Conservation (phyloP, 2,329 filamentous ascomycete species). For the Pseudogymnoascus verrucosus region DNA sequence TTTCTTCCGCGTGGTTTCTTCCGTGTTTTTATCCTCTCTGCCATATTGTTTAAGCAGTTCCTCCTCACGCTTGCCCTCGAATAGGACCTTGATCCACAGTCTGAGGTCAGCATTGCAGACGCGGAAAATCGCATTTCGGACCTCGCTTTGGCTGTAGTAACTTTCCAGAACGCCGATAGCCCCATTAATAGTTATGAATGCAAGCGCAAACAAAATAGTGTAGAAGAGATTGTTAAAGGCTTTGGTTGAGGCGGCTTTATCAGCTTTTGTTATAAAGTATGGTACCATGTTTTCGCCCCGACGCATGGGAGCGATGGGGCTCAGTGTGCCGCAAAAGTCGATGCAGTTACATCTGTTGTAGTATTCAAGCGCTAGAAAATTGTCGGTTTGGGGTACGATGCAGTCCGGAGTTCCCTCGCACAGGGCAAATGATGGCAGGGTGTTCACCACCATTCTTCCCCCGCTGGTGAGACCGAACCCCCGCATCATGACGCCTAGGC, state of each 20-base stretch:
- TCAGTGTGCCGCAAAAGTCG: constrained; percentile 12
- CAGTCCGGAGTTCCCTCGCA: too few species aligned
- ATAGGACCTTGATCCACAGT: constrained; percentile 9
- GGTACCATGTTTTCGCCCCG: constrained; percentile 10
- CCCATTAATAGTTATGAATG: constrained; percentile 10
- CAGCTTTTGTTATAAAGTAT: not conserved
- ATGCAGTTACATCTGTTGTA: not conserved
- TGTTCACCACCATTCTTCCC: constrained; percentile 8
- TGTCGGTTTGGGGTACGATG: too few species aligned
- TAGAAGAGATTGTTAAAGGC: too few species aligned
- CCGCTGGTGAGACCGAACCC: constrained; percentile 7
- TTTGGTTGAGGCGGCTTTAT: too few species aligned
- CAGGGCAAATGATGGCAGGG: not conserved
- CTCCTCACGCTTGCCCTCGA: constrained; percentile 11
- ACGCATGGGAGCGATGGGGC: constrained; percentile 11
- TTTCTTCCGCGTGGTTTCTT: constrained; percentile 5
- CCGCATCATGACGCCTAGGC: constrained; percentile 10
- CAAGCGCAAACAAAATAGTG: constrained; percentile 10
- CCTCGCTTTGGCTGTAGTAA: constrained; percentile 10
- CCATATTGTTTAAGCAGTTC: not conserved
- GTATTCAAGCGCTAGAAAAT: too few species aligned
- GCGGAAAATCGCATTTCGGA: constrained; percentile 12
- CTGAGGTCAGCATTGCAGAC: constrained; percentile 10
- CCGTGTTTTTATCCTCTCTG: not conserved
- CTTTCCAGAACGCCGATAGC: constrained; percentile 10